A percentile compares a stretch with the other conserved stretches of the same genome.
phyloP scores from a whole-genome alignment of 495 filamentous ascomycete species.

The Hypomontagnella submonticulosa region DNA sequence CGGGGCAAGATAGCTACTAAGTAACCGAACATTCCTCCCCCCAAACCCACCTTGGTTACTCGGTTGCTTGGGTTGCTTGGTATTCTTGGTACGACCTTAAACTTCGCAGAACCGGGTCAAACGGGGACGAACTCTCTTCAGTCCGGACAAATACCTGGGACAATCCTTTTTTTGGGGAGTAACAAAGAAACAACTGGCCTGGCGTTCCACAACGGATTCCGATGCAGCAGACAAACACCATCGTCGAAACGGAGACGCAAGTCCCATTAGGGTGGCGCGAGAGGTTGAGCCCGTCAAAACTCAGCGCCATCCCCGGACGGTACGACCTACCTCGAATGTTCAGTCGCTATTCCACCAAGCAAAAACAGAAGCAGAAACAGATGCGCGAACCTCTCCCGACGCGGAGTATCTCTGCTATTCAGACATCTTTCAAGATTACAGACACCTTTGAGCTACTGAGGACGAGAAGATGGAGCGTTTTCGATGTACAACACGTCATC shows the following conservation, averaged over 20 bases:
- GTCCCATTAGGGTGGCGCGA: conserved; percentile 40
- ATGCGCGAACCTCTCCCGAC: conserved; percentile 23
- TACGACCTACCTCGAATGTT: conserved; percentile 40
- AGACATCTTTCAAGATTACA: conserved; percentile 81
- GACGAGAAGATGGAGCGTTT: conserved; percentile 81
- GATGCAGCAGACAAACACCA: conserved; percentile 41
- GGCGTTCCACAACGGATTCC: conserved; percentile 21
- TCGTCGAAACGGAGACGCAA: conserved; percentile 40
- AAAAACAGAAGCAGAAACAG: conserved; percentile 15
- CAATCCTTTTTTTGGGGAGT: conserved; percentile 4
- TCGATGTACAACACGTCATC: conserved; percentile 87
- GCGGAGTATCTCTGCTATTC: conserved; percentile 69
- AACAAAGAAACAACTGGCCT: conserved; percentile 12
- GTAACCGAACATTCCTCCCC: conserved; percentile 5
- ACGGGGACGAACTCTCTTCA: not conserved
- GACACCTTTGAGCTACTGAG: conserved; percentile 79
- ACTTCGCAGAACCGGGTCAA: conserved; percentile 1
- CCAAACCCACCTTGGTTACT: conserved; percentile 9
- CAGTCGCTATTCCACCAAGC: conserved; percentile 11
- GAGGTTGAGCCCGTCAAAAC: conserved; percentile 42
- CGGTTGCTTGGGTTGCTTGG: conserved; percentile 7
- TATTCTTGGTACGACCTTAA: conserved; percentile 6
- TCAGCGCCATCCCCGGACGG: conserved; percentile 37
- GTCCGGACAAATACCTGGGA: not conserved
- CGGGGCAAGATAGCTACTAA: conserved; percentile 1